Percentiles rank a stretch among this genome's conserved stretches.
Evolutionary conservation across 1,284 basidiomycete genomes (phyloP).

Genomic region (Pseudozyma pruni): DNA sequence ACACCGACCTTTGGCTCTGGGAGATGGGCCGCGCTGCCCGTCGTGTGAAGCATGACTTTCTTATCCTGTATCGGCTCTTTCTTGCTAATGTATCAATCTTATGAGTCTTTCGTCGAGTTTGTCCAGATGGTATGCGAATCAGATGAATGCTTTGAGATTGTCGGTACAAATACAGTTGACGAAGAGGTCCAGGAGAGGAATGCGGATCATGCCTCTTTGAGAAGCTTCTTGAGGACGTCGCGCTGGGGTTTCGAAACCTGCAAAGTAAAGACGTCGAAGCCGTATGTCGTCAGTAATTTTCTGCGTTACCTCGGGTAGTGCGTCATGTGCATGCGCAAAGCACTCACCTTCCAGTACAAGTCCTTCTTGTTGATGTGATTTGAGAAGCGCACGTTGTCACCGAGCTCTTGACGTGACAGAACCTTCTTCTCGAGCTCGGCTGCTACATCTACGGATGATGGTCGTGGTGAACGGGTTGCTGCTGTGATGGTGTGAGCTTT

Average conservation of each 20-base stretch:
- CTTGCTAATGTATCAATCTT: background rate
- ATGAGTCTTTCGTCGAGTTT: too few species aligned
- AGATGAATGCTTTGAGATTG: constrained; percentile 10
- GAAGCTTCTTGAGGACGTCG: constrained; percentile 41
- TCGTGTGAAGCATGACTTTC: background rate
- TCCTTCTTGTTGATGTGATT: constrained; percentile 42
- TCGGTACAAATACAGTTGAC: constrained; percentile 40
- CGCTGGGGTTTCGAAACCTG: constrained; percentile 49
- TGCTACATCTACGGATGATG: constrained; percentile 22
- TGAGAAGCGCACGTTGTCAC: constrained; percentile 46
- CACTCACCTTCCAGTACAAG: constrained; percentile 56
- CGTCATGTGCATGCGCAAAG: background rate
- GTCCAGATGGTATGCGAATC: too few species aligned
- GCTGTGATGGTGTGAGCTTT: constrained; percentile 8
- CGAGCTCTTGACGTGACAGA: constrained; percentile 18
- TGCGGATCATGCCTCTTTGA: constrained; percentile 37
- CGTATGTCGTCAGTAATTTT: too few species aligned
- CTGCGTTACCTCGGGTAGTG: too few species aligned
- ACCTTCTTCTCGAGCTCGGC: constrained; percentile 34
- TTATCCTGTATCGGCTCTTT: too few species aligned
- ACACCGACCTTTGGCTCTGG: constrained; percentile 31
- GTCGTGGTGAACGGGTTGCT: background rate
- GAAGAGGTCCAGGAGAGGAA: too few species aligned
- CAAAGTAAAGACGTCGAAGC: background rate
- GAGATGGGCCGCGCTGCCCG: constrained; percentile 19